Conservation (phyloP, 176 grass and related monocot species). For the Avena insularis region DNA sequence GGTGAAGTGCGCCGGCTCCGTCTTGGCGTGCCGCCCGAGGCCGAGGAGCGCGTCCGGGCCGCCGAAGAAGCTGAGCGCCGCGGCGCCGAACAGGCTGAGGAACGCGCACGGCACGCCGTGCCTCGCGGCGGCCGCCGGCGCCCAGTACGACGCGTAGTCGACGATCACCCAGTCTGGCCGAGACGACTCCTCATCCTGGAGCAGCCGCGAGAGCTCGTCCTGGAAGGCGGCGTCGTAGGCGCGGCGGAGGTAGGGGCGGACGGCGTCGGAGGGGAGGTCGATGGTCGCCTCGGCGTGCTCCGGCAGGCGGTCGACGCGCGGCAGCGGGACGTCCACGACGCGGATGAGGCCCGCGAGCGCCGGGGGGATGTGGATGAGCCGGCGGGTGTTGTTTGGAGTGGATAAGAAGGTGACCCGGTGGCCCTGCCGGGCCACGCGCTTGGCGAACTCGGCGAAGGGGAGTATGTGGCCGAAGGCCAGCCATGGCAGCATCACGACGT, state of each 20-base stretch:
- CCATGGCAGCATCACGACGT: constrained; percentile 78
- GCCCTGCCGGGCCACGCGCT: constrained; percentile 53
- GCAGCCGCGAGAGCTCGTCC: constrained; percentile 27
- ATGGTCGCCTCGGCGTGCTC: constrained; percentile 51
- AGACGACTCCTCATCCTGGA: background rate
- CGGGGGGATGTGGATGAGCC: constrained; percentile 45
- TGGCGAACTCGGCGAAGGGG: constrained; percentile 63
- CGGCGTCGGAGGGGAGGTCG: constrained; percentile 61
- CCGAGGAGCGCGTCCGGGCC: constrained; percentile 14
- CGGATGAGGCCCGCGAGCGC: constrained; percentile 39
- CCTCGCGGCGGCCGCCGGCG: constrained; percentile 41
- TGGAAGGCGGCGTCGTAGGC: constrained; percentile 58
- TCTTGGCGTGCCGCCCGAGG: background rate
- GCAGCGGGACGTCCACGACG: constrained; percentile 39
- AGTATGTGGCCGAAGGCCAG: constrained; percentile 74
- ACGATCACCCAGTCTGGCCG: constrained; percentile 62
- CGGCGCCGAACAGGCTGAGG: constrained; percentile 45
- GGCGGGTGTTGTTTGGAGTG: constrained; percentile 57
- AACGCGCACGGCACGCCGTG: constrained; percentile 62
- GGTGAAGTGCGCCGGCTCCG: constrained; percentile 41
- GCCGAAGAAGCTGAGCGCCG: constrained; percentile 45
- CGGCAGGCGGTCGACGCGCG: constrained; percentile 44
- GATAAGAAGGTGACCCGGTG: constrained; percentile 66
- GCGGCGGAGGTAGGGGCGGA: constrained; percentile 43
- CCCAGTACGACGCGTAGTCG: constrained; percentile 66